Evolutionary conservation across 345 rosid genomes (phyloP).

Genomic region (Acer yangbiense): DNA sequence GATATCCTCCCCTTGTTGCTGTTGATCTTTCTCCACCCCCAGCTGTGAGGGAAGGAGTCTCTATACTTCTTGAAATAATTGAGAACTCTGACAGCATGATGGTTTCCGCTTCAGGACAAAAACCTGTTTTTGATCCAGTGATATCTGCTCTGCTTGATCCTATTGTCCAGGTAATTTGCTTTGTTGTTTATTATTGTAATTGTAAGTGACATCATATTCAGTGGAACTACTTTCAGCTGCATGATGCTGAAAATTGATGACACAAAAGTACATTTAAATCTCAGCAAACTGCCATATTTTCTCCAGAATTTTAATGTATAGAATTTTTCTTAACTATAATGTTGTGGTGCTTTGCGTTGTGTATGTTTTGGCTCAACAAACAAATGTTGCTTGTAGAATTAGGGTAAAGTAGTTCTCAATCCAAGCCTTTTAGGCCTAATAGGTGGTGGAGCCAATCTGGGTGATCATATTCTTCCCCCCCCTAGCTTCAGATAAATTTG

Average conservation of each 20-base stretch:
- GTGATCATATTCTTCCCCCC: too few species aligned
- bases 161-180: conserved; percentile 72
- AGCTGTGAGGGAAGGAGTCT: conserved; percentile 91
- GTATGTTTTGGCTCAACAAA: neutral
- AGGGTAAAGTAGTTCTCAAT: neutral
- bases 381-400: neutral
- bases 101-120: conserved; percentile 72
- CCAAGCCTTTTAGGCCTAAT: neutral
- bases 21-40: conserved; percentile 94
- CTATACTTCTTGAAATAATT: conserved; percentile 86
- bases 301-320: neutral
- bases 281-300: neutral
- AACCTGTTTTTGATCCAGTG: conserved; percentile 73
- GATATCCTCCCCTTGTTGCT: conserved; percentile 95
- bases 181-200: neutral
- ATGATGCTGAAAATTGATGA: neutral
- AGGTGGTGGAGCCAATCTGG: neutral
- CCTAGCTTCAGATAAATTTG: neutral
- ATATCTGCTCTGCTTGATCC: conserved; percentile 91
- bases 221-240: neutral
- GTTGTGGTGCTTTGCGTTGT: neutral
- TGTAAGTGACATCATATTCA: neutral
- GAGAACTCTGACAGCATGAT: conserved; percentile 81
- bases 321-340: neutral
- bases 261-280: neutral